Evolutionary conservation across 2,329 filamentous ascomycete genomes (phyloP).

Genomic region (Phaeosphaeria sp.): DNA sequence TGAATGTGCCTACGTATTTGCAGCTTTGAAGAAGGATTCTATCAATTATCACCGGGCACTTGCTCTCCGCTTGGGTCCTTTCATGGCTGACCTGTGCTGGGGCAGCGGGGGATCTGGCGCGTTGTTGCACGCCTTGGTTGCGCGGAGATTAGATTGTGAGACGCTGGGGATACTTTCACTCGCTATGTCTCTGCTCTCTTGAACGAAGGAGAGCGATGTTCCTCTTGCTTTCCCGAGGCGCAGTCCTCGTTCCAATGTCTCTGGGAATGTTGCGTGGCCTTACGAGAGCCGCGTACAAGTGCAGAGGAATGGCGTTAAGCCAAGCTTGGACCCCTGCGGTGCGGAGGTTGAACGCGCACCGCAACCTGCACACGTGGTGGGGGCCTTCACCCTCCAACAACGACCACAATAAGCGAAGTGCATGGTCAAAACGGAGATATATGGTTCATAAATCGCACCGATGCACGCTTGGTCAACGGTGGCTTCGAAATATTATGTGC

Average conservation of each 20-base stretch:
- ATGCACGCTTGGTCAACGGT: not conserved
- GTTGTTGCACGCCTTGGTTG: conserved; percentile 33
- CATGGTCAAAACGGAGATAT: not conserved
- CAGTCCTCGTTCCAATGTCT: not conserved
- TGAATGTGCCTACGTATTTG: conserved; percentile 27
- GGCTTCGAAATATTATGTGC: not conserved
- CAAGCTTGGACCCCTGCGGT: not conserved
- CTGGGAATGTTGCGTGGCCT: not conserved
- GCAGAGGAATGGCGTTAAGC: not conserved
- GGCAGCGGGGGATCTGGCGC: conserved; percentile 30
- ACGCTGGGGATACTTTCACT: not conserved
- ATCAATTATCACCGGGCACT: conserved; percentile 38
- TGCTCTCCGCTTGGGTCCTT: conserved; percentile 34
- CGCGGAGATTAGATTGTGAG: conserved; percentile 21
- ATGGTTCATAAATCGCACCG: not conserved
- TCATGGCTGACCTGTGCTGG: conserved; percentile 38
- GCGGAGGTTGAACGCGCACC: not conserved
- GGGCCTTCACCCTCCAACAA: not conserved
- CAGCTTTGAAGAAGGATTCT: conserved; percentile 9
- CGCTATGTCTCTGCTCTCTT: not conserved
- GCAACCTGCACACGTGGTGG: not conserved
- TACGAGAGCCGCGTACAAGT: not conserved
- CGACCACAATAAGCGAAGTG: not conserved
- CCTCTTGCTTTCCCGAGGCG: not conserved
- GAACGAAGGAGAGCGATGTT: not conserved